Evolutionary conservation across 2,329 filamentous ascomycete species (phyloP).

Genomic region (Hirsutella minnesotensis): DNA sequence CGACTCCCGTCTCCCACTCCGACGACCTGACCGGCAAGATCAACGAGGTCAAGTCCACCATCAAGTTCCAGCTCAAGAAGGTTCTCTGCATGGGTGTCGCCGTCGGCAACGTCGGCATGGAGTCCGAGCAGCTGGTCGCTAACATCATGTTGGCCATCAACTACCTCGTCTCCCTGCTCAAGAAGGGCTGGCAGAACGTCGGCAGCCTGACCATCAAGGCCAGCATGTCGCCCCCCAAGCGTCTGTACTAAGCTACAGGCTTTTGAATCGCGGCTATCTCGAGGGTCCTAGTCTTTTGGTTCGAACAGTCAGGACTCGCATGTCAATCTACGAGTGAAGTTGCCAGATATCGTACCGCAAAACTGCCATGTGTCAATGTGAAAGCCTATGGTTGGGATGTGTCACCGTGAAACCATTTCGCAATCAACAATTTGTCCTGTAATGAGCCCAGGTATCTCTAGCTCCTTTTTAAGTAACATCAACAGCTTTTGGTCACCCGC

Average conservation of each 20-base stretch:
- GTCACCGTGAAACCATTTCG: too few species aligned
- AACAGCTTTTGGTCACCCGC: slow-evolving; percentile 53
- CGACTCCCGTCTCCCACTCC: slow-evolving; percentile 90
- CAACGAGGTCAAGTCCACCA: slow-evolving; percentile 99
- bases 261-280: not conserved
- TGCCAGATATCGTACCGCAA: not conserved
- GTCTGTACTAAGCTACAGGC: slow-evolving; percentile 65
- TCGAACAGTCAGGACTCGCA: slow-evolving; percentile 4
- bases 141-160: slow-evolving; percentile 99
- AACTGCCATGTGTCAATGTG: too few species aligned
- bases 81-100: slow-evolving; percentile 99
- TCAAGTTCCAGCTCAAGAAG: slow-evolving; percentile 99
- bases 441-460: too few species aligned
- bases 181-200: slow-evolving; percentile 99
- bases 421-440: too few species aligned
- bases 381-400: too few species aligned
- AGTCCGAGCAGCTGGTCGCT: slow-evolving; percentile 83
- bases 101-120: slow-evolving; percentile 97
- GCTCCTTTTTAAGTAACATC: not conserved
- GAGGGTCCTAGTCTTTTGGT: not conserved
- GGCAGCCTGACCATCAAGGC: slow-evolving; percentile 99
- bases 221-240: slow-evolving; percentile 97
- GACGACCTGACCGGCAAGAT: slow-evolving; percentile 93
- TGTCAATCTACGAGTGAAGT: slow-evolving; percentile 3
- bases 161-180: slow-evolving; percentile 97